Conservation (phyloP, 768 basidiomycete species). For the Coprinopsis marcescibilis region DNA sequence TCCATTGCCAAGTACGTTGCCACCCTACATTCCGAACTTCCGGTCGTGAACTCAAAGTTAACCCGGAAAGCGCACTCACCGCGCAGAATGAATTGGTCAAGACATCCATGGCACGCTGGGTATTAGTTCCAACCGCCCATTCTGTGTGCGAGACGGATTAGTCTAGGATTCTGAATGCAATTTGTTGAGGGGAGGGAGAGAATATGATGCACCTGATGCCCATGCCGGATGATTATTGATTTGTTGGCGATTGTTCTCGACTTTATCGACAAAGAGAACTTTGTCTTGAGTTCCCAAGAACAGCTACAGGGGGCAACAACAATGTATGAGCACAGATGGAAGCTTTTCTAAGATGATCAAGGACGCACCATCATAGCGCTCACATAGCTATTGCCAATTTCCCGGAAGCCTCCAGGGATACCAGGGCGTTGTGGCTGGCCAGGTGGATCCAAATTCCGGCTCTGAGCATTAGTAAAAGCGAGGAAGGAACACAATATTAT, state of each 20-base stretch:
- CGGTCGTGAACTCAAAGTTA: too few species aligned
- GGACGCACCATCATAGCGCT: constrained; percentile 71
- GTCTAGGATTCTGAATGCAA: constrained; percentile 4
- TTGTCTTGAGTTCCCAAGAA: constrained; percentile 45
- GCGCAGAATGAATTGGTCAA: constrained; percentile 82
- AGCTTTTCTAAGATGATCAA: neutral
- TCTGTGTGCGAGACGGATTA: too few species aligned
- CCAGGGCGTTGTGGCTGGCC: constrained; percentile 48
- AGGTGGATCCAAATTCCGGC: too few species aligned
- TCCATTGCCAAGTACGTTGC: constrained; percentile 66
- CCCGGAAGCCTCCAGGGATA: constrained; percentile 49
- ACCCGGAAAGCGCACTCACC: constrained; percentile 35
- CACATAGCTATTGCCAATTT: constrained; percentile 66
- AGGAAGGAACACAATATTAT: too few species aligned
- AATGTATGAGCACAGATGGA: neutral
- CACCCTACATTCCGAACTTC: constrained; percentile 40
- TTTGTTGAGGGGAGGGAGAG: neutral
- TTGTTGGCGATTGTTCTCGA: constrained; percentile 61
- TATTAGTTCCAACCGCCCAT: constrained; percentile 52
- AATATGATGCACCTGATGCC: constrained; percentile 60
- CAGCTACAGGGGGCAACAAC: constrained; percentile 25
- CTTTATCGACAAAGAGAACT: constrained; percentile 70
- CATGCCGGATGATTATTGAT: constrained; percentile 70
- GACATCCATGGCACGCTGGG: constrained; percentile 66
- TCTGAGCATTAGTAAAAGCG: too few species aligned